These are phyloP conservation scores for Jamesozyma gamospora DNA, from an alignment of 805 yeast species.

Conservation along the genomic window DNA sequence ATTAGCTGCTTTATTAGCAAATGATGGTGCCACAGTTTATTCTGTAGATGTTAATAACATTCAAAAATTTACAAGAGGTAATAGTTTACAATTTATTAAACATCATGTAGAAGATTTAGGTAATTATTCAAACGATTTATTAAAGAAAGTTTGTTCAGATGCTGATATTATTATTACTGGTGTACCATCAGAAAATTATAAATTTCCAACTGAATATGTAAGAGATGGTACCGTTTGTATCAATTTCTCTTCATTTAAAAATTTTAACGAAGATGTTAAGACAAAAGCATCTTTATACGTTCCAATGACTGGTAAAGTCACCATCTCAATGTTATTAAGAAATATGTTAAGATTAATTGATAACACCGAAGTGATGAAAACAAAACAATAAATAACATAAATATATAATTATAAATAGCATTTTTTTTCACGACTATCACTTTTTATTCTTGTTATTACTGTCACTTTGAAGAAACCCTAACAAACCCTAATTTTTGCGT, in stretches of 20 bases:
- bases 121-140: constrained; percentile 30
- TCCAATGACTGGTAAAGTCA: constrained; percentile 93
- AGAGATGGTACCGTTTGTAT: constrained; percentile 84
- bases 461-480: too few relatives aligned
- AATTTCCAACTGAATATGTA: constrained; percentile 73
- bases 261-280: constrained; percentile 76
- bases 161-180: constrained; percentile 96
- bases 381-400: too few relatives aligned
- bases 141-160: constrained; percentile 55
- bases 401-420: too few relatives aligned
- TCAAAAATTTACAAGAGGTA: constrained; percentile 91
- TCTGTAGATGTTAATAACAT: constrained; percentile 82
- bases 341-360: constrained; percentile 74
- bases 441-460: too few relatives aligned
- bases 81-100: constrained; percentile 67
- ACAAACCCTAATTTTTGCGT: too few relatives aligned
- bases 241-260: constrained; percentile 82
- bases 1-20: constrained; percentile 87
- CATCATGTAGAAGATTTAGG: constrained; percentile 66
- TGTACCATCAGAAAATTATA: constrained; percentile 76
- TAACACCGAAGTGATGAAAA: constrained; percentile 35
- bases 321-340: constrained; percentile 87
- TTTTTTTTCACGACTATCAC: too few relatives aligned
- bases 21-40: constrained; percentile 94
- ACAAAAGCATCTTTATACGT: constrained; percentile 83